phyloP scores from a whole-genome alignment of 139 green algal genomes.

The Marvania coccoides region DNA sequence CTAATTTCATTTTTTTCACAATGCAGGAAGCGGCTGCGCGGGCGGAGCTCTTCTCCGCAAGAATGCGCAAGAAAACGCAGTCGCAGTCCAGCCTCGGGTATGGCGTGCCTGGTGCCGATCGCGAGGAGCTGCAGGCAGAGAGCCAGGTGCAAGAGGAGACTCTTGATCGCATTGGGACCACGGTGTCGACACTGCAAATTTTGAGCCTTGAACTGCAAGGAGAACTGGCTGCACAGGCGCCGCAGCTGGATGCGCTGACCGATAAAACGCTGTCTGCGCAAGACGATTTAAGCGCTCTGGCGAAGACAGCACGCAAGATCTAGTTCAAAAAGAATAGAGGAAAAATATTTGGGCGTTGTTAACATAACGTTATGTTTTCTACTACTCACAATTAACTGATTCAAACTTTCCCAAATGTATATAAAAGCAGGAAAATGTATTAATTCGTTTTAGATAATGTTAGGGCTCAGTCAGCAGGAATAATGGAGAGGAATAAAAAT shows the following conservation, averaged over 20 bases:
- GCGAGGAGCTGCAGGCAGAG: slow-evolving; percentile 10
- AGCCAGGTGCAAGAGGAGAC: slow-evolving; percentile 13
- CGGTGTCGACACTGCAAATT: slow-evolving; percentile 6
- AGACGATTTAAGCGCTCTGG: slow-evolving; percentile 8
- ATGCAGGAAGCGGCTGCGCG: slow-evolving; percentile 1
- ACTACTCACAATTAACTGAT: too few relatives aligned
- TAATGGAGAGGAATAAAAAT: too few relatives aligned
- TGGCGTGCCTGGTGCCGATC: slow-evolving; percentile 12
- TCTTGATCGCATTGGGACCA: slow-evolving; percentile 1
- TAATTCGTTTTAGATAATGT: too few relatives aligned
- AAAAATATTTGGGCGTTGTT: too few relatives aligned
- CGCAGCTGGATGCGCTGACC: slow-evolving; percentile 1
- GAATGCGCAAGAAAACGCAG: neutral
- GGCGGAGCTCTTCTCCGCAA: slow-evolving; percentile 4
- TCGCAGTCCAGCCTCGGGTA: neutral
- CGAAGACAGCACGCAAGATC: neutral
- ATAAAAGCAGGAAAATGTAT: too few relatives aligned
- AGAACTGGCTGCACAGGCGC: slow-evolving; percentile 7
- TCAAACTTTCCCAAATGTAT: too few relatives aligned
- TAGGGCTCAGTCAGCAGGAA: too few relatives aligned
- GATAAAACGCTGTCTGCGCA: neutral
- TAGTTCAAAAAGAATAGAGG: too few relatives aligned
- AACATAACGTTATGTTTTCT: too few relatives aligned
- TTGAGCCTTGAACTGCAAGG: slow-evolving; percentile 14
- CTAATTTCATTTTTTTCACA: neutral